Percentiles rank a stretch among this genome's conserved stretches.
Conservation (phyloP, 192 early-diverging fungal genomes). For the Coemansia aciculifera region DNA sequence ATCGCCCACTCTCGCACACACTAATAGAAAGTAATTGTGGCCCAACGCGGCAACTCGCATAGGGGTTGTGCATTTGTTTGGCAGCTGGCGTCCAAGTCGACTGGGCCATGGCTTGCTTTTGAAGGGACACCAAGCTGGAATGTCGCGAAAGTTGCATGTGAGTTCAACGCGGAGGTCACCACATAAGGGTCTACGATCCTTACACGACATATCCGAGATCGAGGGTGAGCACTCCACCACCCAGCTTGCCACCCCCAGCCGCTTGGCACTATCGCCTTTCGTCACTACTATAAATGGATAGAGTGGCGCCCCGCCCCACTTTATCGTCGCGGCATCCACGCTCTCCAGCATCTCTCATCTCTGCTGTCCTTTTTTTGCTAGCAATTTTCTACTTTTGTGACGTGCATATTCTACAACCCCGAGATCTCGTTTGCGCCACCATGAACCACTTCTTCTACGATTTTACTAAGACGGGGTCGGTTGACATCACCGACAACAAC, state of each 20-base stretch:
- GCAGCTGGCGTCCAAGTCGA: neutral
- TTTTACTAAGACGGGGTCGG: slow-evolving; percentile 38
- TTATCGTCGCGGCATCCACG: neutral
- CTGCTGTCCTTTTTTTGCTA: slow-evolving; percentile 1
- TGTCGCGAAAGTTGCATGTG: slow-evolving; percentile 7
- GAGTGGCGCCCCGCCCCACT: neutral
- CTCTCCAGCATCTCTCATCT: slow-evolving; percentile 4
- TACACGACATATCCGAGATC: slow-evolving; percentile 5
- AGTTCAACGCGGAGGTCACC: neutral
- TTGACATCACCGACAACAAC: slow-evolving; percentile 43
- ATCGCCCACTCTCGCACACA: neutral
- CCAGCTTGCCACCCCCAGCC: neutral
- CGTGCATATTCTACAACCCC: neutral
- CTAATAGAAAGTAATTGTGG: neutral
- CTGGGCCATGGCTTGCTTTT: neutral
- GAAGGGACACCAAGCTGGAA: slow-evolving; percentile 1
- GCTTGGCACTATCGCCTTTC: neutral
- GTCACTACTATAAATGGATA: slow-evolving; percentile 5
- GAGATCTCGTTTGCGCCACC: neutral
- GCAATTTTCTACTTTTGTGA: neutral
- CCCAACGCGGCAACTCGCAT: slow-evolving; percentile 4
- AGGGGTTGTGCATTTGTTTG: slow-evolving; percentile 1
- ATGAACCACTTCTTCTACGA: slow-evolving; percentile 46
- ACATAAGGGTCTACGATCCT: slow-evolving; percentile 6
- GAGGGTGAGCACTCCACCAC: slow-evolving; percentile 4